Base-by-base conservation (phyloP, 441 rosid genomes). In the Cnidoscolus chayamansa region DNA sequence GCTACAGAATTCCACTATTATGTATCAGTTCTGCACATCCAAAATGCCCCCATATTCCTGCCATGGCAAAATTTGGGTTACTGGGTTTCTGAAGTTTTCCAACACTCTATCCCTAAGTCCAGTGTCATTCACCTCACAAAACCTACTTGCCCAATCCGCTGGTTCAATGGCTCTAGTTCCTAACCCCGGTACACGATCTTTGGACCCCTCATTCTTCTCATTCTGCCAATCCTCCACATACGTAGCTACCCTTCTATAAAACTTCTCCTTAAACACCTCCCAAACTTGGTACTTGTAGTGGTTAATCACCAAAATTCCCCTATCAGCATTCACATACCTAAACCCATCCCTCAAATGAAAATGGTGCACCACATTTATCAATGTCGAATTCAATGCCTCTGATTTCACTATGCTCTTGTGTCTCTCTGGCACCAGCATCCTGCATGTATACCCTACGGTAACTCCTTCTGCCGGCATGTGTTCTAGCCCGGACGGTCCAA, bases 191-290 rank as follows among this genome's bases (percentile, higher is more conserved):
- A 90, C 88, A 49, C 98, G 88, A 48, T 91, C 98, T 82, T 85
- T 88, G n/a, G 96, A 91, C 78, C 96, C 88, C 0, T 74, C 90
- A 63, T 91, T 91, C 56, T 85, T 80, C 1, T 86, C 88, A 31
- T 90, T 82, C 59, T 83, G 88, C 97, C 98, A 93, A 82, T 93
- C 98, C 6, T 83, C 90, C 69, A 93, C 98, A 53, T 91, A 91
- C 0, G 96, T 87, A 30, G 98, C 96, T 13, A 93, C 97, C 68
- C 97, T 85, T 80, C 92, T 73, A 12, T 82, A 80, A 74, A 91
- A 90, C 74, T 93, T 93, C 80, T 93, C 89, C 72, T 89, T 93
- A 58, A 93, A 88, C 79, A 91, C 97, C 2, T 91, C 94, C 97
- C 98, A 93, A 0, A 88, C 97, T 51, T 93, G 97, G 73, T 85